These are phyloP conservation scores for Hirschioporus abietinus DNA, from an alignment of 768 basidiomycete species.

Conservation along the genomic window DNA sequence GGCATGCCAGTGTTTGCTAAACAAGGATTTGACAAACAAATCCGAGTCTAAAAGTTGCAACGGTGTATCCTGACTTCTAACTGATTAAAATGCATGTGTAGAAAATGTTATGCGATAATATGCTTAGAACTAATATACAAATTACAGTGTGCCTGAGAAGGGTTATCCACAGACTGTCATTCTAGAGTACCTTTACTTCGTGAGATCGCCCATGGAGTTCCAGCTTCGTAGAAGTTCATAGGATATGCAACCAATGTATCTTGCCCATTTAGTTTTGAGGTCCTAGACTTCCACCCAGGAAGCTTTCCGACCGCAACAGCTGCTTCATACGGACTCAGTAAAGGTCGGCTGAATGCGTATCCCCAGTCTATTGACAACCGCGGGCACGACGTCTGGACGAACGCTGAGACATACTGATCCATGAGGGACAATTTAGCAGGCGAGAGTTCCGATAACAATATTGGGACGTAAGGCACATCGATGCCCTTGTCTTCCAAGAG, in stretches of 20 bases:
- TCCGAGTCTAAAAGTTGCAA: no score
- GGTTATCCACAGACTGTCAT: background rate
- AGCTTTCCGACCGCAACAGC: constrained; percentile 74
- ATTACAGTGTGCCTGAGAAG: no score
- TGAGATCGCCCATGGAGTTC: constrained; percentile 70
- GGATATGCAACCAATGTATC: constrained; percentile 48
- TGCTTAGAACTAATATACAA: no score
- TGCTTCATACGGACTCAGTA: constrained; percentile 91
- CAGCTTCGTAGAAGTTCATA: constrained; percentile 94
- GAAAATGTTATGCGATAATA: no score
- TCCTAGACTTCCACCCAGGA: constrained; percentile 56
- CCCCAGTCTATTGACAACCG: constrained; percentile 98
- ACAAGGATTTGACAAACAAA: no score
- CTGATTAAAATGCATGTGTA: no score
- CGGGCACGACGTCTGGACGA: constrained; percentile 96
- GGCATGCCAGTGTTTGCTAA: no score
- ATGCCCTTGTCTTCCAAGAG: constrained; percentile 53
- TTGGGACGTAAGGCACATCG: constrained; percentile 75
- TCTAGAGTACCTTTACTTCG: constrained; percentile 41
- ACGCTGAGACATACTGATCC: constrained; percentile 73
- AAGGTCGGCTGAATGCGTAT: constrained; percentile 85
- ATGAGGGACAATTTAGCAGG: constrained; percentile 90
- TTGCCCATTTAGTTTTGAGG: constrained; percentile 28
- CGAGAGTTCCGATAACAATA: constrained; percentile 94
- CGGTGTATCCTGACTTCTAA: no score